Base-by-base conservation (phyloP, 352 stramenopile genomes). In the Globisporangium paroecandrum region DNA sequence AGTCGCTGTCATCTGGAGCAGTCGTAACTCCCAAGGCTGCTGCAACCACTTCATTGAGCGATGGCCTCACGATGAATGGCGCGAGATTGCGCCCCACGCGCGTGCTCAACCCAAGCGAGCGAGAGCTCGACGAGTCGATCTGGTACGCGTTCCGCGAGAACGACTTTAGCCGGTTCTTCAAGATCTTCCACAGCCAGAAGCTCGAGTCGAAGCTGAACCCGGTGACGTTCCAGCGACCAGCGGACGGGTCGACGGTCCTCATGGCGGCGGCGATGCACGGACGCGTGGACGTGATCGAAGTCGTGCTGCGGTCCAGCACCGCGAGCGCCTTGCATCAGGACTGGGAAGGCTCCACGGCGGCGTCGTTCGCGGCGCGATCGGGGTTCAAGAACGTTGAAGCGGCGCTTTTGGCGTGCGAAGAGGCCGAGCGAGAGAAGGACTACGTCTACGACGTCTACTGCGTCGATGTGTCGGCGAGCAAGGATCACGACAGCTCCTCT, bases 391-490 rank as follows among this genome's bases (percentile, higher is more conserved):
- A 77, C 68, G 79, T 93, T 7, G 78, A 93, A 53, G 77, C 75
- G 22, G 87, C 87, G 10, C 54, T 95, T 58, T 58, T 80, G 34
- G 87, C 87, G 20, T 95, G 87, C 68, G 87, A 95, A 70, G 73
- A 85, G 41, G 79, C 85, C 4, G 83, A 94, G 68, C 69, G 72
- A 22, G 87, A 95, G 64, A 95, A 93, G 51, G 79, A 91, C 60
- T 95, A 81, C 53, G 87, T 95, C 9, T 95, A 94, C 53, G 87
- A 95, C 56, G 82, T 95, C 20, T 95, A 95, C 75, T 94, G 87
- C 56, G 78, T 95, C 53, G 87, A 95, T 34, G 74, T 89, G 27
- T 77, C 77, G 3, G 77, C 81, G 6, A 90, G 75, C 57, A 69
- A 81, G 34, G 49, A 72, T 24, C 69, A 71, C 64, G 49, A 72